These are phyloP conservation scores for Yarrowia porcina DNA, from an alignment of 805 yeast species.

Conservation along the genomic window DNA sequence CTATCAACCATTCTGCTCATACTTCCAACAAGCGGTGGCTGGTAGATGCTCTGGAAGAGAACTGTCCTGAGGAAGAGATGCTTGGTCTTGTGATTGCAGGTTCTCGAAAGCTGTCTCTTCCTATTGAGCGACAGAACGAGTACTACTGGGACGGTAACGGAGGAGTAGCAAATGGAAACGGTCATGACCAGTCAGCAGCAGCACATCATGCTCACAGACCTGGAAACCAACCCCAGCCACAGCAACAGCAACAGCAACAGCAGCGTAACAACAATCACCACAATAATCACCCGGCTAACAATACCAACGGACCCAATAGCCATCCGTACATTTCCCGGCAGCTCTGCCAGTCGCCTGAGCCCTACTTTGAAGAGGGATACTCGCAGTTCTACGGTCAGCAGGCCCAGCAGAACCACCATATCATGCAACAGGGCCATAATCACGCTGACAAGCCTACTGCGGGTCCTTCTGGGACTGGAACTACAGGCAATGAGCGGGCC, in stretches of 20 bases:
- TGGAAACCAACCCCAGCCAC: neutral
- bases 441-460: neutral
- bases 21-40: conserved; percentile 16
- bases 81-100: conserved; percentile 22
- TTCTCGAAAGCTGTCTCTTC: conserved; percentile 4
- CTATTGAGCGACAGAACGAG: conserved; percentile 18
- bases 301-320: neutral
- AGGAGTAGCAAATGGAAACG: neutral
- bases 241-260: neutral
- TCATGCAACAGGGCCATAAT: neutral
- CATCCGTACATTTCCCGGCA: neutral
- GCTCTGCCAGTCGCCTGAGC: neutral
- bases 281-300: neutral
- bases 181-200: neutral
- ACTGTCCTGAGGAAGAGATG: conserved; percentile 16
- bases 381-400: conserved; percentile 19
- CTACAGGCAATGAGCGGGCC: neutral
- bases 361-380: conserved; percentile 4
- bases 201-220: neutral
- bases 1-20: neutral
- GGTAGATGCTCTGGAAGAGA: conserved; percentile 11
- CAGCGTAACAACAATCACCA: neutral
- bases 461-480: neutral
- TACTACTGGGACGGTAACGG: conserved; percentile 11
- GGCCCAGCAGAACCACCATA: conserved; percentile 11